These are phyloP conservation scores for Pinguiococcus pyrenoidosus DNA, from an alignment of 108 stramenopile genomes.

Conservation along the genomic window DNA sequence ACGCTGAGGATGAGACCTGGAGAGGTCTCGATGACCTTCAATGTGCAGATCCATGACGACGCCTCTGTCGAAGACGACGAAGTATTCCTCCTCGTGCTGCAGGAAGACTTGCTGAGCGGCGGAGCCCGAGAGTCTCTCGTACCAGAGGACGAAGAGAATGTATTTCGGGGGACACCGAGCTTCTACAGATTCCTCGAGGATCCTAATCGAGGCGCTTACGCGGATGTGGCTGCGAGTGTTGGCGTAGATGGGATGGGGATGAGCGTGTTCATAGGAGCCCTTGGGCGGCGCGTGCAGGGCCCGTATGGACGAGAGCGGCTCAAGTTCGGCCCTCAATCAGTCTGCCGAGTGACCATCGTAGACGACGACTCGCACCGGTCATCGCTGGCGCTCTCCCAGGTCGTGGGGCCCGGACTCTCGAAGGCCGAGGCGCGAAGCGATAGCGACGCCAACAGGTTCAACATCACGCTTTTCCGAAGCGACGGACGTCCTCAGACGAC, in stretches of 20 bases:
- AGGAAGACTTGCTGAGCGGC: background rate
- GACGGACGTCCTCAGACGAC: background rate
- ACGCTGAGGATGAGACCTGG: slow-evolving; percentile 38
- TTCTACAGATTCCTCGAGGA: too few relatives aligned
- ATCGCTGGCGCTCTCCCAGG: background rate
- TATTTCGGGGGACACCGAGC: too few relatives aligned
- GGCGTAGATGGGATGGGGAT: too few relatives aligned
- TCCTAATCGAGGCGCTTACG: background rate
- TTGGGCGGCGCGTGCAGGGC: slow-evolving; percentile 23
- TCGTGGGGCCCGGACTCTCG: background rate
- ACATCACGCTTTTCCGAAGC: slow-evolving; percentile 15
- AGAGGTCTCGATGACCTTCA: slow-evolving; percentile 38
- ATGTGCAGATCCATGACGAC: slow-evolving; percentile 52
- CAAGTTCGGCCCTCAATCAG: slow-evolving; percentile 30
- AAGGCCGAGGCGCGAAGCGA: background rate
- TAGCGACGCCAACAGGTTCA: slow-evolving; percentile 11
- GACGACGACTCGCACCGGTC: slow-evolving; percentile 34
- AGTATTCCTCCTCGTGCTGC: slow-evolving; percentile 2
- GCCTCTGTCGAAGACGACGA: slow-evolving; percentile 33
- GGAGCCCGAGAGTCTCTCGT: too few relatives aligned
- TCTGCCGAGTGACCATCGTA: slow-evolving; percentile 40
- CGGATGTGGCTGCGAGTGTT: slow-evolving; percentile 32
- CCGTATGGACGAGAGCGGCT: slow-evolving; percentile 21
- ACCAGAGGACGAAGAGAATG: too few relatives aligned
- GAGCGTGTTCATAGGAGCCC: too few relatives aligned